A percentile compares a stretch with the other conserved stretches of the same genome.
phyloP scores from a whole-genome alignment of 305 asterid genomes.

The Fraxinus sp. region DNA sequence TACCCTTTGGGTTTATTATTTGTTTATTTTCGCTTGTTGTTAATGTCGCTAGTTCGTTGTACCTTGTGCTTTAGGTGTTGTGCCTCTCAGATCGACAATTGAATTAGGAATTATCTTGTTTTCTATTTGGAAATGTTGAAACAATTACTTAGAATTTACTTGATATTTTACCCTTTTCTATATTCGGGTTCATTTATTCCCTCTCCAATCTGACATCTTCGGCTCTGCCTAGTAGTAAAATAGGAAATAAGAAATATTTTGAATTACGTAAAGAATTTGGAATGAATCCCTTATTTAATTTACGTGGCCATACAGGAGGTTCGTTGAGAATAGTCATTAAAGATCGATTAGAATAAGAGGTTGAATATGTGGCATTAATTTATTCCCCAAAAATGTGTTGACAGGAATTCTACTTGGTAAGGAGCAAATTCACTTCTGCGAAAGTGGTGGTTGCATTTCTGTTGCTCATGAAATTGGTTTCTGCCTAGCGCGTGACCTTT shows the following conservation, averaged over 20 bases:
- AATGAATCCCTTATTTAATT: conserved; percentile 3
- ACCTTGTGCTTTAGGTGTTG: conserved; percentile 31
- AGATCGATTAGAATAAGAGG: conserved; percentile 13
- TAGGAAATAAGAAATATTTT: background rate
- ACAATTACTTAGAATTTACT: conserved; percentile 10
- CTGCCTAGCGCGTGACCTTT: conserved; percentile 52
- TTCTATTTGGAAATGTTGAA: conserved; percentile 5
- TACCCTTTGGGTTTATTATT: conserved; percentile 21
- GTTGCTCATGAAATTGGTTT: conserved; percentile 54
- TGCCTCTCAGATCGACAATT: conserved; percentile 23
- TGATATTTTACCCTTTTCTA: conserved; percentile 9
- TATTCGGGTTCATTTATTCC: conserved; percentile 6
- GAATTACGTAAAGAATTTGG: conserved; percentile 10
- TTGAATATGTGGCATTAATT: conserved; percentile 13
- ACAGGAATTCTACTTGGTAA: conserved; percentile 32
- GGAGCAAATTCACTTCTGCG: conserved; percentile 24
- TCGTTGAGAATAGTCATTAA: background rate
- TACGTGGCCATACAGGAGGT: background rate
- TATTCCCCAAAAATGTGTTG: conserved; percentile 15
- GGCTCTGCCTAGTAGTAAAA: background rate
- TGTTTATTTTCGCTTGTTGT: conserved; percentile 11
- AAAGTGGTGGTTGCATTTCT: conserved; percentile 30
- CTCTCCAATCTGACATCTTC: background rate
- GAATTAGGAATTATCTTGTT: background rate
- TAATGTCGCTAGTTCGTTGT: conserved; percentile 19